Evolutionary conservation across 805 yeast genomes (phyloP), one percentile per base, ranked within the genome.

Genomic region (Kodamaea hsintzibuensis): DNA sequence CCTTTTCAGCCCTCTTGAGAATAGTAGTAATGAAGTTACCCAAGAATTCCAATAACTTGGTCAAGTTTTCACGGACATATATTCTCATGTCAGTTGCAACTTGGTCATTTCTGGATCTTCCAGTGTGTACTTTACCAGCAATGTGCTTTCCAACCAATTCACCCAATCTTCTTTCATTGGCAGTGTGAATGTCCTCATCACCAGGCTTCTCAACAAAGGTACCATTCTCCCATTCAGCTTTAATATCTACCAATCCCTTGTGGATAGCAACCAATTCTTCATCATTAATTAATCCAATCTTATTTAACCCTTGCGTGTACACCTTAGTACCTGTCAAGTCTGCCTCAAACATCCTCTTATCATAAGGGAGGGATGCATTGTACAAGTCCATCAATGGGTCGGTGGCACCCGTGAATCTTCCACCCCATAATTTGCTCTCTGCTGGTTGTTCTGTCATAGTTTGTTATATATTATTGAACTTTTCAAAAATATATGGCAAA

Each of bases 1-100:
- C 99, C 35, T 79, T 69, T 64, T 83, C 86, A 4, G 96, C 97
- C 67, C 99, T 84, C 53, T 78, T 78, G 43, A 84, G 66, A 60
- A 95, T 81, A 16, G 86, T 86, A 57, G 75, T 68, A 67, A 93
- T 86, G 55, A 93, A 81, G n/a, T 71, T 73, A 55, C 79, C 81
- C 60, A 88, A 76, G 54, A 82, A 75, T 14, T 76, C 76, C 2
- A 82, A 75, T 50, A 90, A 69, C 63, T 86, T 79, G n/a, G 75
- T 79, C 58, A 95, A 76, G 59, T 84, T 82, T 62, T 86, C 92
- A 65, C 97, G 86, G 53, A 95, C 97, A 62, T 83, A 93, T 25
- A 95, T 83, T 72, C 99, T 83, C 96, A 95, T 90, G 68, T 95
- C 99, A n/a, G 98, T 93, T 46, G 97, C 99, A 50, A 92, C 98